Percentiles rank a stretch among this genome's conserved stretches.
These are phyloP conservation scores for Claviceps pazoutovae DNA, from an alignment of 2,329 filamentous ascomycete genomes.

Conservation along the genomic window DNA sequence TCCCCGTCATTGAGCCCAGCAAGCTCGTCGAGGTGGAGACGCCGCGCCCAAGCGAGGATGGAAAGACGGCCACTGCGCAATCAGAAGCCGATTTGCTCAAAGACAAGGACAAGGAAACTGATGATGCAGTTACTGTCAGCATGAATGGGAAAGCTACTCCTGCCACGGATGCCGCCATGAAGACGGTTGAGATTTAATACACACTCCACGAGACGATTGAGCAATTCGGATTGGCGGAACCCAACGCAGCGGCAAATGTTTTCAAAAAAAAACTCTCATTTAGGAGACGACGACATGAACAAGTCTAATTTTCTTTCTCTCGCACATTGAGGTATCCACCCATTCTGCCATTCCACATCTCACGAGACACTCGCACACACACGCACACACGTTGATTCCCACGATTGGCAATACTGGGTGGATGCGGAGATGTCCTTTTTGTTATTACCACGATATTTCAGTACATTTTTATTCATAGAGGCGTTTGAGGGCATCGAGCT, in stretches of 20 bases:
- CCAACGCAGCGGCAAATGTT: not conserved
- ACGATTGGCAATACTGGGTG: not conserved
- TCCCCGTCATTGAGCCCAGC: constrained; percentile 24
- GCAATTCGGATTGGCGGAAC: not conserved
- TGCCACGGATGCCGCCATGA: constrained; percentile 38
- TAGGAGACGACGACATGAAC: constrained; percentile 12
- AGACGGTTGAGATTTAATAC: constrained; percentile 44
- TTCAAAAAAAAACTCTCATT: no score
- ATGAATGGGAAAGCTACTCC: constrained; percentile 30
- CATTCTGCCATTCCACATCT: not conserved
- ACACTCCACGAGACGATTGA: not conserved
- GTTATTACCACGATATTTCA: not conserved
- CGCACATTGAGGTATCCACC: not conserved
- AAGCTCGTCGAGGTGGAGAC: constrained; percentile 45
- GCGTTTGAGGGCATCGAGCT: not conserved
- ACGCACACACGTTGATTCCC: no score
- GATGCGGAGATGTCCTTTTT: not conserved
- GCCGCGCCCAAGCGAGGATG: constrained; percentile 32
- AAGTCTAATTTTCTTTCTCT: constrained; percentile 7
- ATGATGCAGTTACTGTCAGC: constrained; percentile 20
- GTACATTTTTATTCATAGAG: not conserved
- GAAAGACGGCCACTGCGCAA: constrained; percentile 19
- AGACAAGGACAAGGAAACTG: constrained; percentile 23
- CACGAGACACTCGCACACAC: no score
- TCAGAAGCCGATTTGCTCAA: constrained; percentile 22